Evolutionary conservation across 106 monocot genomes (phyloP).

Genomic region (Chionographis japonica): DNA sequence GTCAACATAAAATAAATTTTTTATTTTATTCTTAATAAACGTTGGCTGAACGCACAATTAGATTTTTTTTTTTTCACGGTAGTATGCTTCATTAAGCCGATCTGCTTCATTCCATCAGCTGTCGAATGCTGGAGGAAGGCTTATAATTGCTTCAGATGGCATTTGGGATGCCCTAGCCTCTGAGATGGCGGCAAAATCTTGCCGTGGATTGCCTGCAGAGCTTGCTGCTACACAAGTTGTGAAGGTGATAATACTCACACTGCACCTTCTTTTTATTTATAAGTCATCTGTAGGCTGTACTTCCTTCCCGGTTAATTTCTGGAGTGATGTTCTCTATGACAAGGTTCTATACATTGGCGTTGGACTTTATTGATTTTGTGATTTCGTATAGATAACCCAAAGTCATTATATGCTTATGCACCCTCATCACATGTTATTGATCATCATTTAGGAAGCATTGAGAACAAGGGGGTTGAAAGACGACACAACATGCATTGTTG

Average conservation of each 20-base stretch:
- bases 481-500: constrained; percentile 98
- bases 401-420: background rate
- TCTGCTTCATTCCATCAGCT: constrained; percentile 24
- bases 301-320: too few relatives aligned
- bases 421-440: constrained; percentile 15
- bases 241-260: constrained; percentile 42
- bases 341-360: background rate
- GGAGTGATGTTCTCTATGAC: too few relatives aligned
- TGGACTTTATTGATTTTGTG: too few relatives aligned
- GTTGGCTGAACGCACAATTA: too few relatives aligned
- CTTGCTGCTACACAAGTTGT: constrained; percentile 89
- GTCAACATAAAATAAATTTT: too few relatives aligned
- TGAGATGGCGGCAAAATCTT: constrained; percentile 74
- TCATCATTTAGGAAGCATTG: constrained; percentile 74
- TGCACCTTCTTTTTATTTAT: too few relatives aligned
- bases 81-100: too few relatives aligned
- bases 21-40: too few relatives aligned
- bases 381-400: too few relatives aligned
- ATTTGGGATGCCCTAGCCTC: constrained; percentile 88
- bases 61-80: too few relatives aligned
- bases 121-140: constrained; percentile 71
- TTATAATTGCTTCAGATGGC: constrained; percentile 97
- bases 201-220: constrained; percentile 83
- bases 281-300: too few relatives aligned
- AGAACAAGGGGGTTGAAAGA: constrained; percentile 92